Percentiles rank a stretch among this genome's conserved stretches.
These are phyloP conservation scores for Pyrenula massariospora DNA, from an alignment of 495 filamentous ascomycete species.

Conservation along the genomic window DNA sequence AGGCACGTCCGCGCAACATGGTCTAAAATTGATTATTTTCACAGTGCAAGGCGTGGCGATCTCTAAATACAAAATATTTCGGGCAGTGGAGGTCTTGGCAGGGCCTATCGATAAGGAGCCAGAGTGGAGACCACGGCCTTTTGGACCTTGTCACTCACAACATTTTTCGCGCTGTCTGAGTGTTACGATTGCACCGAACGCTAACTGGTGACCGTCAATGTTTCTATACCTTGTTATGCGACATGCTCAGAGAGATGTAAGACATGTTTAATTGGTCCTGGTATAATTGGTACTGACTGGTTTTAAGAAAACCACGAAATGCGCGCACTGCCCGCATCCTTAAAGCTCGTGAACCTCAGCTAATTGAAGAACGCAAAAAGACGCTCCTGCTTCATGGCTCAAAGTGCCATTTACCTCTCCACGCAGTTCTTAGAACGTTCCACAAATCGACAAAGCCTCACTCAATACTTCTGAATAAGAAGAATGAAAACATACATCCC, in stretches of 20 bases:
- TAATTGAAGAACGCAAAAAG: constrained; percentile 74
- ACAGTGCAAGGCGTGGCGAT: too few relatives aligned
- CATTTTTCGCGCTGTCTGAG: too few relatives aligned
- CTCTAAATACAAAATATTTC: too few relatives aligned
- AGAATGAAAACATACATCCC: constrained; percentile 76
- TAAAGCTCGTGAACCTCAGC: constrained; percentile 82
- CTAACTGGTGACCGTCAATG: too few relatives aligned
- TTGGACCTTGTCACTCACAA: too few relatives aligned
- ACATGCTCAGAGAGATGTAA: constrained; percentile 40
- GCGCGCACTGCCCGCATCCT: constrained; percentile 88
- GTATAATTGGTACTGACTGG: background rate
- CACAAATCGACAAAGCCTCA: constrained; percentile 68
- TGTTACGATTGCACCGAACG: too few relatives aligned
- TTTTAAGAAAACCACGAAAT: constrained; percentile 71
- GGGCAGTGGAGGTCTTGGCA: too few relatives aligned
- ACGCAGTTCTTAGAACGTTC: constrained; percentile 72
- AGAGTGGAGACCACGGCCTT: too few relatives aligned
- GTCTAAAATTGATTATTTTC: too few relatives aligned
- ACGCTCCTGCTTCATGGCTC: constrained; percentile 78
- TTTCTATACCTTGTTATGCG: too few relatives aligned
- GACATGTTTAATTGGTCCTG: constrained; percentile 3
- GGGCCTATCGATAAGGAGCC: too few relatives aligned
- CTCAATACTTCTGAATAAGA: constrained; percentile 83
- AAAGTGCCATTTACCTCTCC: constrained; percentile 62
- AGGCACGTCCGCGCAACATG: too few relatives aligned